A percentile compares a stretch with the other conserved stretches of the same genome.
Evolutionary conservation across 352 stramenopile species (phyloP).

Genomic region (Globisporangium spiculum): DNA sequence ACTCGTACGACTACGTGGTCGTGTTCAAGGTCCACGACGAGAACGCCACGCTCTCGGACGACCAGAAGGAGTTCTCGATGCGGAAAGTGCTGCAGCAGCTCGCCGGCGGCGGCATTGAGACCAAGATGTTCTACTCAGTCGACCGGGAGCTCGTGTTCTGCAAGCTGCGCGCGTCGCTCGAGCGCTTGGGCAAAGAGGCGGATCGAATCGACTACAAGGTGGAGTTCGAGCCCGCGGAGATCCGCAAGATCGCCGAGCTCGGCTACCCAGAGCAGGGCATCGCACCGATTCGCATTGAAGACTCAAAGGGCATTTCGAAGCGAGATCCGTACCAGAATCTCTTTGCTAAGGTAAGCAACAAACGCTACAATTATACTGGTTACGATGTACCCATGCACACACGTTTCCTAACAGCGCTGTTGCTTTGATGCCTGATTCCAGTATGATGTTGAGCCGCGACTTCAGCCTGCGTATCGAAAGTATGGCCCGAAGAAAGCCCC

Average conservation of each 20-base stretch:
- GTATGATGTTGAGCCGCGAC: constrained; percentile 63
- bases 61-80: constrained; percentile 73
- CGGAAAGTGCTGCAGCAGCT: constrained; percentile 66
- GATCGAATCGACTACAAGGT: constrained; percentile 80
- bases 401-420: background rate
- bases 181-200: constrained; percentile 63
- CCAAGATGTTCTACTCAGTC: constrained; percentile 80
- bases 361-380: background rate
- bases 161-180: constrained; percentile 66
- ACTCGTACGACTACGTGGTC: constrained; percentile 80
- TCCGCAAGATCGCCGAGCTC: constrained; percentile 48
- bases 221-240: constrained; percentile 61
- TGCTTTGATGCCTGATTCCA: background rate
- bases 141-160: constrained; percentile 72
- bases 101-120: constrained; percentile 68
- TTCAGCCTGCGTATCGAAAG: constrained; percentile 67
- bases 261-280: constrained; percentile 63
- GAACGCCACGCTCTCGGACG: constrained; percentile 39
- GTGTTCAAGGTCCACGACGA: constrained; percentile 84
- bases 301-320: constrained; percentile 42
- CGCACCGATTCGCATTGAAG: constrained; percentile 58
- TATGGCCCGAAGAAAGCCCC: constrained; percentile 66
- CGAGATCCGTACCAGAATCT: constrained; percentile 68
- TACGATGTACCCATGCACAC: background rate
- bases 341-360: constrained; percentile 47